These are phyloP conservation scores for Leishmania amazonensis DNA, from an alignment of 208 protist species.

Conservation along the genomic window DNA sequence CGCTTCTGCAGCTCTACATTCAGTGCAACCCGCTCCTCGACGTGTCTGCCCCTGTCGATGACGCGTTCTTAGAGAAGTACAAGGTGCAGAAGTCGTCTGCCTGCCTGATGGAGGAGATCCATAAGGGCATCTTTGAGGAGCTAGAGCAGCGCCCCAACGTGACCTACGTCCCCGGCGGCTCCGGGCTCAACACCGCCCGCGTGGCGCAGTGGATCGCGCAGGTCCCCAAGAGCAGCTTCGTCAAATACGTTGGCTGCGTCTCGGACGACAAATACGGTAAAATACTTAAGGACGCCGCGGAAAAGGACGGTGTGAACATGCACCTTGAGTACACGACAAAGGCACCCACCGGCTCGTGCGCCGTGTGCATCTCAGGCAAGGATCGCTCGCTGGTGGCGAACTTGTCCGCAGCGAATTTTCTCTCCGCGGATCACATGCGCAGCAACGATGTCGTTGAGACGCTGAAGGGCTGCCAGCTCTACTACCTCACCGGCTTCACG, in stretches of 20 bases:
- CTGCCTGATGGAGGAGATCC: slow-evolving; percentile 94
- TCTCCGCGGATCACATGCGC: slow-evolving; percentile 92
- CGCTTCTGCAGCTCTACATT: slow-evolving; percentile 56
- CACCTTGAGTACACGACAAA: slow-evolving; percentile 86
- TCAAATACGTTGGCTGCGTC: slow-evolving; percentile 93
- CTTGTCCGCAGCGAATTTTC: slow-evolving; percentile 97
- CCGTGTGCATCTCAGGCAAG: slow-evolving; percentile 94
- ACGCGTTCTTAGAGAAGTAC: slow-evolving; percentile 94
- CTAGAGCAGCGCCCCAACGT: slow-evolving; percentile 71
- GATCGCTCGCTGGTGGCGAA: slow-evolving; percentile 97
- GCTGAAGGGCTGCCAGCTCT: slow-evolving; percentile 50
- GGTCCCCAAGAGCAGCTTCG: slow-evolving; percentile 46
- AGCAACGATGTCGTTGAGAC: slow-evolving; percentile 35
- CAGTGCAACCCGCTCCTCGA: slow-evolving; percentile 99
- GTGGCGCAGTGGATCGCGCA: slow-evolving; percentile 94
- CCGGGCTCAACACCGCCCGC: slow-evolving; percentile 97
- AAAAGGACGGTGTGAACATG: slow-evolving; percentile 91
- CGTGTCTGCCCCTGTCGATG: slow-evolving; percentile 94
- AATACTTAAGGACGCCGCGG: slow-evolving; percentile 77
- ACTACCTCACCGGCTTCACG: slow-evolving; percentile 97
- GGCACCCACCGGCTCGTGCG: slow-evolving; percentile 96
- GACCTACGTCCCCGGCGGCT: slow-evolving; percentile 97
- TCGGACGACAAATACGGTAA: slow-evolving; percentile 95
- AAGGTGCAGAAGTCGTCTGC: slow-evolving; percentile 85
- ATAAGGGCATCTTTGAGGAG: slow-evolving; percentile 94